phyloP scores from a whole-genome alignment of 2,329 filamentous ascomycete genomes.

The Colletotrichum euphorbiae region DNA sequence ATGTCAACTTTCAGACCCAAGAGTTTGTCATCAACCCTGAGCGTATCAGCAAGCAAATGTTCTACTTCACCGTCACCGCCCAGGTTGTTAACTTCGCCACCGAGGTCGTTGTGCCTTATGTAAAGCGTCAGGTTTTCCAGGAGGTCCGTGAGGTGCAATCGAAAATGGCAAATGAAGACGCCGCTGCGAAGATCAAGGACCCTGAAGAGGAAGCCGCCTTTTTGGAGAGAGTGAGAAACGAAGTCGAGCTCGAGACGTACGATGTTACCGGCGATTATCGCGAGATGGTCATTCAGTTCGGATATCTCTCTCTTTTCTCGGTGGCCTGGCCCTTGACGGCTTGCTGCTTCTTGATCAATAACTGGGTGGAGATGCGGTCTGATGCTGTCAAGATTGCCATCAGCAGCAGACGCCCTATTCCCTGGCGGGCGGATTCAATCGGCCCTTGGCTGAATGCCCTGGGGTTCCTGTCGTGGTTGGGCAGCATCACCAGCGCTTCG shows the following conservation, averaged over 20 bases:
- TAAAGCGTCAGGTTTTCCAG: slow-evolving; percentile 81
- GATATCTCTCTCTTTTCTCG: slow-evolving; percentile 91
- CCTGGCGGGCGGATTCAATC: slow-evolving; percentile 91
- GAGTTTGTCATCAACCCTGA: slow-evolving; percentile 86
- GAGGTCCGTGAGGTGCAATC: slow-evolving; percentile 83
- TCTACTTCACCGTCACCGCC: slow-evolving; percentile 95
- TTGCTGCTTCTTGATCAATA: slow-evolving; percentile 90
- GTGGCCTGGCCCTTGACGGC: slow-evolving; percentile 95
- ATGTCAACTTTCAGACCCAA: slow-evolving; percentile 74
- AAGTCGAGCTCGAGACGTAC: slow-evolving; percentile 85
- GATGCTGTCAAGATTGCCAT: slow-evolving; percentile 95
- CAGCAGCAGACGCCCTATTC: slow-evolving; percentile 88
- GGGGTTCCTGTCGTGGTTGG: slow-evolving; percentile 92
- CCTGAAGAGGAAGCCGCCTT: slow-evolving; percentile 83
- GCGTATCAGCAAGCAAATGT: slow-evolving; percentile 88
- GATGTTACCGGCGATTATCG: slow-evolving; percentile 91
- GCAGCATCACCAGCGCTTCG: slow-evolving; percentile 86
- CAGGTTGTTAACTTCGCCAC: slow-evolving; percentile 89
- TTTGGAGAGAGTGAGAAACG: slow-evolving; percentile 81
- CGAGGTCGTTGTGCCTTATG: slow-evolving; percentile 86
- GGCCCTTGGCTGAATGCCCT: slow-evolving; percentile 91
- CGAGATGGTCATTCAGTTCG: slow-evolving; percentile 90
- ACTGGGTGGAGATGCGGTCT: slow-evolving; percentile 94
- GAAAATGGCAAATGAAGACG: slow-evolving; percentile 66
- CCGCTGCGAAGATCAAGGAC: slow-evolving; percentile 66